Conservation (phyloP, 805 yeast species). For the Peterozyma xylosa region DNA sequence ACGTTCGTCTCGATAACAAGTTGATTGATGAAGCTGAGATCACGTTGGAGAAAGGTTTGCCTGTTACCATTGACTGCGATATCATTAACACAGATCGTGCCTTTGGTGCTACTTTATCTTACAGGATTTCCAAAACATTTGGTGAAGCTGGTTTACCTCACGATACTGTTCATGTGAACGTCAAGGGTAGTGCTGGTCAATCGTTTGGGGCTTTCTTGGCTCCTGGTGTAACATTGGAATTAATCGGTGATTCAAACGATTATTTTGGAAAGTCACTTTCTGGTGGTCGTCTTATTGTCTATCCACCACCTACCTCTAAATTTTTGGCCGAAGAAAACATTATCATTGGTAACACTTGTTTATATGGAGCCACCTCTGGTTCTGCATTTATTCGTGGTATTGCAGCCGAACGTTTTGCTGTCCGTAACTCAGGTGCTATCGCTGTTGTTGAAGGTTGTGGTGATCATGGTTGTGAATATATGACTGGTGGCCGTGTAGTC, state of each 20-base stretch:
- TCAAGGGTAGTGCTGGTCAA: slow-evolving; percentile 94
- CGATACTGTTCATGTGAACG: slow-evolving; percentile 90
- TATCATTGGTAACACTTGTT: slow-evolving; percentile 93
- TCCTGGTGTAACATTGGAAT: slow-evolving; percentile 88
- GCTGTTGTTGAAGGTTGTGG: slow-evolving; percentile 97
- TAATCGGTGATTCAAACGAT: slow-evolving; percentile 97
- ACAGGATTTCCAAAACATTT: slow-evolving; percentile 85
- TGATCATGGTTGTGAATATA: slow-evolving; percentile 98
- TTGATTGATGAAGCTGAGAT: slow-evolving; percentile 92
- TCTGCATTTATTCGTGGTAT: slow-evolving; percentile 90
- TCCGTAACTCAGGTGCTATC: slow-evolving; percentile 96
- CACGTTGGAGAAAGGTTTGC: slow-evolving; percentile 93
- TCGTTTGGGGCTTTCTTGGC: slow-evolving; percentile 98
- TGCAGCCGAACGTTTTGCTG: slow-evolving; percentile 98
- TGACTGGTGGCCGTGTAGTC: slow-evolving; percentile 98
- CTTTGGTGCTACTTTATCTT: slow-evolving; percentile 89
- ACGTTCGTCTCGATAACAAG: slow-evolving; percentile 91
- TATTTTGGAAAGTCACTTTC: slow-evolving; percentile 96
- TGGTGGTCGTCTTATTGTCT: slow-evolving; percentile 89
- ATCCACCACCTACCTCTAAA: slow-evolving; percentile 77
- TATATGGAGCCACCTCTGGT: slow-evolving; percentile 97
- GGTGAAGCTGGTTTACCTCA: slow-evolving; percentile 94
- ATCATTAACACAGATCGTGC: slow-evolving; percentile 96
- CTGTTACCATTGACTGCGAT: slow-evolving; percentile 88
- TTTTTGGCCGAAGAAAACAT: slow-evolving; percentile 96